phyloP scores from a whole-genome alignment of 2,329 filamentous ascomycete species.

The Claviceps citrina region DNA sequence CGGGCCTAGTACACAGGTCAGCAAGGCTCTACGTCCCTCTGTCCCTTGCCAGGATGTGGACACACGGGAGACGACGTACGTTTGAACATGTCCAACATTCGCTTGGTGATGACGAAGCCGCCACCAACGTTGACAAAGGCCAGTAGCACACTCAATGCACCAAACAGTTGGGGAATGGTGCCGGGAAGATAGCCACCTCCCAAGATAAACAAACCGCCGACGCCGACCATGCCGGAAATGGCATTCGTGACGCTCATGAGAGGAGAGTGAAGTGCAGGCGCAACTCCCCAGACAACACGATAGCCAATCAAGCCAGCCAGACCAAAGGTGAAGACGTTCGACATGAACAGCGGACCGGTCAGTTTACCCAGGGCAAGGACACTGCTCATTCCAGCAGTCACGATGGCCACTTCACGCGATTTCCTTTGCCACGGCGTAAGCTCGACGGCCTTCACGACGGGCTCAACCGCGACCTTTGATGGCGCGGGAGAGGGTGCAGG shows the following conservation, averaged over 20 bases:
- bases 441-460: constrained; percentile 38
- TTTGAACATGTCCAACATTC: constrained; percentile 88
- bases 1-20: constrained; percentile 31
- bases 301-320: constrained; percentile 78
- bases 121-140: constrained; percentile 82
- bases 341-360: constrained; percentile 74
- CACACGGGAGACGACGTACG: constrained; percentile 35
- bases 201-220: constrained; percentile 79
- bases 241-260: constrained; percentile 90
- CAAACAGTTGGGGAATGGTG: constrained; percentile 65
- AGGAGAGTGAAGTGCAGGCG: constrained; percentile 70
- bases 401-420: constrained; percentile 55
- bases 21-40: no score
- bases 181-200: constrained; percentile 65
- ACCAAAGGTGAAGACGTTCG: constrained; percentile 71
- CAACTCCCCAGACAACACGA: constrained; percentile 74
- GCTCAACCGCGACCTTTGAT: constrained; percentile 30
- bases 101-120: constrained; percentile 80
- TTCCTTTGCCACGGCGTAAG: constrained; percentile 73
- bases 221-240: constrained; percentile 80
- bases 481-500: constrained; percentile 42
- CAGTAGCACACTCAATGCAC: constrained; percentile 64
- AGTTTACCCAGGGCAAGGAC: constrained; percentile 64
- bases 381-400: constrained; percentile 65
- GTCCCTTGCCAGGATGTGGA: no score